Evolutionary conservation across 2,329 filamentous ascomycete genomes (phyloP).

Genomic region (Lachnellula cervina): DNA sequence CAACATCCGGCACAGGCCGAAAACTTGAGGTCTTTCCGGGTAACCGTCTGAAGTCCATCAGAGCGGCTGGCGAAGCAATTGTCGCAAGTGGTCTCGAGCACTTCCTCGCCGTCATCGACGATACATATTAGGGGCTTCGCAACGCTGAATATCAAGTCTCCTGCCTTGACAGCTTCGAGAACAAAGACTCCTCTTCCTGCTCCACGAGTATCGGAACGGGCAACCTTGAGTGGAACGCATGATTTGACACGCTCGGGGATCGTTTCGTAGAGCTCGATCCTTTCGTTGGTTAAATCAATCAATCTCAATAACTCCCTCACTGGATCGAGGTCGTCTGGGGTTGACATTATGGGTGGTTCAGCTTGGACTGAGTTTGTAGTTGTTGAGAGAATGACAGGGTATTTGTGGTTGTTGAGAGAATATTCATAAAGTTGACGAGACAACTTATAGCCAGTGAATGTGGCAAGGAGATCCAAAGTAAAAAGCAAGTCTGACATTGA

Average conservation of each 20-base stretch:
- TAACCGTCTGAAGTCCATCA: neutral
- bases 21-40: neutral
- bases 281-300: too few species aligned
- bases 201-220: neutral
- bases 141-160: conserved; percentile 1
- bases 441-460: too few species aligned
- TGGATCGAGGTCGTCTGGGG: too few species aligned
- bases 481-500: too few species aligned
- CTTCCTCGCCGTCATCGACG: neutral
- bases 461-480: too few species aligned
- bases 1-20: neutral
- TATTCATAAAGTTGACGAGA: too few species aligned
- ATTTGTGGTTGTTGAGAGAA: too few species aligned
- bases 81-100: neutral
- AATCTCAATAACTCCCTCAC: too few species aligned
- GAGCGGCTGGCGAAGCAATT: neutral
- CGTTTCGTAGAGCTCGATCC: too few species aligned
- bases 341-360: too few species aligned
- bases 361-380: too few species aligned
- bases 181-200: conserved; percentile 6
- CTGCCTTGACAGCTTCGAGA: neutral
- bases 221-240: neutral
- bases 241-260: neutral
- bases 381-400: too few species aligned
- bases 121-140: neutral